Conservation (phyloP, 148 eudicot species). For the Vaccinium myrtillus region DNA sequence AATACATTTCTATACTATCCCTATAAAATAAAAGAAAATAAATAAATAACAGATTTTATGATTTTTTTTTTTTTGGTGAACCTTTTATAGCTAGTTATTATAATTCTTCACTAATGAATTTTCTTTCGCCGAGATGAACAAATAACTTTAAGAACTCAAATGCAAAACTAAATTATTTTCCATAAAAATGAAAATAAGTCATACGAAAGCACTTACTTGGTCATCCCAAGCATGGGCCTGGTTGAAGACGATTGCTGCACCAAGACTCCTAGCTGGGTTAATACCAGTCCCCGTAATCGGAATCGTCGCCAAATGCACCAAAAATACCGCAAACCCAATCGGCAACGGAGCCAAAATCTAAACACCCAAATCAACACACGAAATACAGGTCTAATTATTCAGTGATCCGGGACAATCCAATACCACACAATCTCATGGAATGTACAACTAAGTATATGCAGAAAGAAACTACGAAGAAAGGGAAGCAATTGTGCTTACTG, state of each 20-base stretch:
- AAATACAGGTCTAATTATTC: no score
- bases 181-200: background rate
- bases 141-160: background rate
- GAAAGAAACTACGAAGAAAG: background rate
- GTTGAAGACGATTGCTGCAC: conserved; percentile 45
- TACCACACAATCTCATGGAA: no score
- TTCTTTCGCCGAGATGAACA: background rate
- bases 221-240: conserved; percentile 53
- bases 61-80: background rate
- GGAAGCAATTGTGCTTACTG: conserved; percentile 6
- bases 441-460: no score
- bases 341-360: conserved; percentile 63
- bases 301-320: conserved; percentile 14
- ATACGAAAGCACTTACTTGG: conserved; percentile 37
- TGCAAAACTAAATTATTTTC: background rate
- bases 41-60: no score
- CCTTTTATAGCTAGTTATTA: background rate
- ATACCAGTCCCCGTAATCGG: conserved; percentile 14
- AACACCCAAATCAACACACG: background rate
- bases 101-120: background rate
- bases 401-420: no score
- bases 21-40: no score
- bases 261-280: conserved; percentile 17
- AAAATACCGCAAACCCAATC: conserved; percentile 17
- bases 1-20: no score